phyloP scores from a whole-genome alignment of 1,284 basidiomycete genomes.

The Ganoderma leucocontextum region DNA sequence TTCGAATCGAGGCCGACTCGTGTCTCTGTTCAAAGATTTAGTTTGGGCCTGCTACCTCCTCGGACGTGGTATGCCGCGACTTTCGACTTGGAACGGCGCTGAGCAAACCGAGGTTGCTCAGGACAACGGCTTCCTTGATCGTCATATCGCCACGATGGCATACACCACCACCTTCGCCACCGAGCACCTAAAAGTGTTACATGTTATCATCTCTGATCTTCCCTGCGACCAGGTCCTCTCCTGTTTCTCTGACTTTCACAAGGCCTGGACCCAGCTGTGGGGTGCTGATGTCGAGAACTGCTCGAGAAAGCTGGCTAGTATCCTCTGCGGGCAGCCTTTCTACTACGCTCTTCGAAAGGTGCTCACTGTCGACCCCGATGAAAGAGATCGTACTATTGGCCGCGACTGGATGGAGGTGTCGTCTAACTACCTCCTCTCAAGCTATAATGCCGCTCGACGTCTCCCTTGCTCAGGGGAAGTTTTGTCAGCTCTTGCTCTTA shows the following conservation, averaged over 20 bases:
- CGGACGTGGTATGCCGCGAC: constrained; percentile 9
- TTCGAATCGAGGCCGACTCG: too few relatives aligned
- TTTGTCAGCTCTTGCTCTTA: background rate
- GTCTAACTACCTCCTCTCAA: background rate
- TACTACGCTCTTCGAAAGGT: background rate
- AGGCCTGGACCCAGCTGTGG: background rate
- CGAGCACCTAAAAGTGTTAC: constrained; percentile 3
- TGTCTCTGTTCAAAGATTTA: constrained; percentile 3
- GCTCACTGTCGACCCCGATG: background rate
- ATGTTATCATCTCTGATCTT: background rate
- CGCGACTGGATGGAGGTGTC: background rate
- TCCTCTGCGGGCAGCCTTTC: background rate
- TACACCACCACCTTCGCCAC: constrained; percentile 26
- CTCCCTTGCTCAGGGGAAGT: background rate
- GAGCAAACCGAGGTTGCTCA: constrained; percentile 25
- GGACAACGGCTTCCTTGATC: too few relatives aligned
- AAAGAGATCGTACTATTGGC: background rate
- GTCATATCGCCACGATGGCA: too few relatives aligned
- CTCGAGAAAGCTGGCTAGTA: background rate
- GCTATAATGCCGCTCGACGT: background rate
- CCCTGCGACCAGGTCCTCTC: background rate
- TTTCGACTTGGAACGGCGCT: constrained; percentile 24
- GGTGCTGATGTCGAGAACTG: background rate
- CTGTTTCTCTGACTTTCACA: background rate
- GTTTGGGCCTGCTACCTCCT: constrained; percentile 10